Evolutionary conservation across 2,329 filamentous ascomycete species (phyloP), one percentile per base, ranked within the genome.

Genomic region (Dothideomycetes sp.): DNA sequence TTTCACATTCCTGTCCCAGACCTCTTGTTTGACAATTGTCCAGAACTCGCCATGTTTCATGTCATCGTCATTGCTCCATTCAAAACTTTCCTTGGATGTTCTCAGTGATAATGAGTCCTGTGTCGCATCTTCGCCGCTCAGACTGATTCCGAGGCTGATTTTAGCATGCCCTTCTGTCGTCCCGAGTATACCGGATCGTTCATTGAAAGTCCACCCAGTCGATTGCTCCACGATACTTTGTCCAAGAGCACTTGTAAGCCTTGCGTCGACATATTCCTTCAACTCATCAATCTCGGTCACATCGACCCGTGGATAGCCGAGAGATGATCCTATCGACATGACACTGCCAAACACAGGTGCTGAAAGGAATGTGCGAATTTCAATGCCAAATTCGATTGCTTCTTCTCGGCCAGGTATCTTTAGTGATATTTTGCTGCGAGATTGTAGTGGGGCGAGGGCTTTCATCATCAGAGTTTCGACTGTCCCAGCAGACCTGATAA

Each of bases 201-300:
- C 37, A 31, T 53, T 47, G 13, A 48, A 43, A 11, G 32, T 43
- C 54, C 54, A 57, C 5, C 17, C 18, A 5, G 25, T 8, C 12
- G 35, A 22, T 10, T 33, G 18, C 19, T 23, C 7, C 15, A n/a
- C 18, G 3, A 40, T 27, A 6, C 19, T 36, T 15, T 28, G 24
- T 7, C 28, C 31, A 17, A 44, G 16, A 15, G 35, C 42, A 24
- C 32, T 33, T 9, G 35, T 29, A 3, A 44, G 23, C 3, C 18
- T 29, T 9, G 42, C 31, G 17, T 44, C 36, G 7, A 40, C 17
- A 25, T 34, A 30, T 7, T 44, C 41, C 18, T 20, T 27, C 4
- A 44, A 24, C 11, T 44, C 41, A 4, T 28, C 12, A 15, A 33
- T 37, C n/a, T 44, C 41, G 16, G 41, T 19, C 16, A 44, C 30